Conservation (phyloP, 345 rosid genomes). For the Ceriops decandra region DNA sequence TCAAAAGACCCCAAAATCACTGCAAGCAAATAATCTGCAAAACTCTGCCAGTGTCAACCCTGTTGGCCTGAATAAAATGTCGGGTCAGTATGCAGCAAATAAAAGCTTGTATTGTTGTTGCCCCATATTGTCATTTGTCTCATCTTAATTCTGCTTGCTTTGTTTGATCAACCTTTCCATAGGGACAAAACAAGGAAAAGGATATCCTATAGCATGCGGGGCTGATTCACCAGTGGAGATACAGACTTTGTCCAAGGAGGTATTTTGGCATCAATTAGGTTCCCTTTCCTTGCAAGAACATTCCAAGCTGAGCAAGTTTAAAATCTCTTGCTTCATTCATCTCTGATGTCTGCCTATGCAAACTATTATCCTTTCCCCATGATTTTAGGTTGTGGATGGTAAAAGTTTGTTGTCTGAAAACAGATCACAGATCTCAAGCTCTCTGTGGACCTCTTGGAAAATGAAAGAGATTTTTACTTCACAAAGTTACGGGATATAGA, state of each 20-base stretch:
- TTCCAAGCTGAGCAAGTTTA: conserved; percentile 1
- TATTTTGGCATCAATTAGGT: conserved; percentile 23
- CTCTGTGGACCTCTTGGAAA: conserved; percentile 70
- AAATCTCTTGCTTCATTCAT: conserved; percentile 8
- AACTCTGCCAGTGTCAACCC: conserved; percentile 35
- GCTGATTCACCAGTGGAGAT: conserved; percentile 47
- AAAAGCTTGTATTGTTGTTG: conserved; percentile 1
- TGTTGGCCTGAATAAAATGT: conserved; percentile 26
- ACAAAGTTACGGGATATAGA: conserved; percentile 82
- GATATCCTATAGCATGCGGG: conserved; percentile 32
- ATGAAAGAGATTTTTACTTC: conserved; percentile 92
- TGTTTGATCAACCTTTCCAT: conserved; percentile 13
- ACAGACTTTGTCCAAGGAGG: conserved; percentile 79
- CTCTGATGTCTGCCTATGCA: not conserved
- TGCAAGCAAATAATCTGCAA: conserved; percentile 62
- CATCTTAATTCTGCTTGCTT: not conserved
- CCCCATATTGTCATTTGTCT: not conserved
- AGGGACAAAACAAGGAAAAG: conserved; percentile 65
- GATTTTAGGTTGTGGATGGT: not conserved
- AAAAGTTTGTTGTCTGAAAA: conserved; percentile 7
- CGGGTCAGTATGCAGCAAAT: conserved; percentile 31
- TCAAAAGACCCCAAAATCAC: conserved; percentile 62
- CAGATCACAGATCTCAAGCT: conserved; percentile 74
- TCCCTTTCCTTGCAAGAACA: conserved; percentile 4
- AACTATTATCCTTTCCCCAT: not conserved